Percentiles rank a stretch among this genome's conserved stretches.
Conservation (phyloP, 208 protist species). For the Naegleria fowleri region DNA sequence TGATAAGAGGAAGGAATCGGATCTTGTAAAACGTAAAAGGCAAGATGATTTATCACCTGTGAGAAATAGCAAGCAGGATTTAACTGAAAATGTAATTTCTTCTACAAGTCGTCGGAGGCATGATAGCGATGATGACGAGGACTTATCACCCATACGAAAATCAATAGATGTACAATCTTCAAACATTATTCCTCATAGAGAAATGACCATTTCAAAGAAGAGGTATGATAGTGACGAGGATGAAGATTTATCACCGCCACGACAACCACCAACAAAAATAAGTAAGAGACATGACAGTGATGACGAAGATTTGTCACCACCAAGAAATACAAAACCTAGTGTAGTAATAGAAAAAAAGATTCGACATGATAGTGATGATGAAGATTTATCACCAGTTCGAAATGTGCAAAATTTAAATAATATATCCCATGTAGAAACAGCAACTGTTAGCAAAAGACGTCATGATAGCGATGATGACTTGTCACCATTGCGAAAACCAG, state of each 20-base stretch:
- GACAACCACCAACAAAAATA: neutral
- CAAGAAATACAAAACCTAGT: neutral
- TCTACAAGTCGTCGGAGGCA: neutral
- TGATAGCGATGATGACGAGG: neutral
- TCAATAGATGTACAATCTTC: neutral
- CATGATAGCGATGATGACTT: neutral
- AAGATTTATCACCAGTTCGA: neutral
- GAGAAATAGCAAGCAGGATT: neutral
- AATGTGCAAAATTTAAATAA: neutral
- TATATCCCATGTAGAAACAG: neutral
- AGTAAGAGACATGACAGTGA: neutral
- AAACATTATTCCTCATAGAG: neutral
- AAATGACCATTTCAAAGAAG: neutral
- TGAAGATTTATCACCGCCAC: neutral
- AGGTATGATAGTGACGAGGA: neutral
- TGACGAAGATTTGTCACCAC: neutral
- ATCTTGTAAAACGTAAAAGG: neutral
- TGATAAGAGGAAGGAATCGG: neutral
- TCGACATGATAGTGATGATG: neutral
- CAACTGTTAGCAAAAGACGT: neutral
- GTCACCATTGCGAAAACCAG: neutral
- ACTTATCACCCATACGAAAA: neutral
- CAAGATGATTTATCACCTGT: neutral
- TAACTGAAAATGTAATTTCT: neutral
- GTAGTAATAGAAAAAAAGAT: neutral